Conservation (phyloP, 176 grass and related monocot genomes). For the Aegilops sharonensis region DNA sequence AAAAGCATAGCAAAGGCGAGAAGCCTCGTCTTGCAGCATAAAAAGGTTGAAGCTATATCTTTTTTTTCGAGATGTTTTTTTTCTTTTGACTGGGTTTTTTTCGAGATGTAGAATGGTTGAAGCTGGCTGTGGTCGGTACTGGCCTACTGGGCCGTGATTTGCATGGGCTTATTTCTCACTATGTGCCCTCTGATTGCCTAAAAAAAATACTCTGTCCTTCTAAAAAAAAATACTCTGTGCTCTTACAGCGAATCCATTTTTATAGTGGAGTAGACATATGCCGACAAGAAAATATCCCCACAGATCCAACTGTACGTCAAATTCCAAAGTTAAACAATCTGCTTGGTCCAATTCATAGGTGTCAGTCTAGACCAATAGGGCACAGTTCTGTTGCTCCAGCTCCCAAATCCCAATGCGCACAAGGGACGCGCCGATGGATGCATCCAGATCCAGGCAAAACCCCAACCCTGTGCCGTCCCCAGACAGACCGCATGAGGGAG, state of each 20-base stretch:
- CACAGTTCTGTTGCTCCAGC: background rate
- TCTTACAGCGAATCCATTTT: background rate
- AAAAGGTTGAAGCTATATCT: too few species aligned
- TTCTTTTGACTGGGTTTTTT: too few species aligned
- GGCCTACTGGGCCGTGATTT: background rate
- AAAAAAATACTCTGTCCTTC: too few species aligned
- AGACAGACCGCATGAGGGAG: background rate
- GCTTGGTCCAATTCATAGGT: background rate
- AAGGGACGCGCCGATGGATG: background rate
- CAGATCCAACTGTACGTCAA: background rate
- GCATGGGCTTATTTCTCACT: background rate
- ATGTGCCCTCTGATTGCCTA: too few species aligned
- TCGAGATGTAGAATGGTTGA: too few species aligned
- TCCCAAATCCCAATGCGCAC: constrained; percentile 8
- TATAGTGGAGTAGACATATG: too few species aligned
- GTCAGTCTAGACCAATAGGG: background rate
- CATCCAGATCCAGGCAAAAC: background rate
- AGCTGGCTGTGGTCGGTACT: too few species aligned
- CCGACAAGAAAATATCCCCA: background rate
- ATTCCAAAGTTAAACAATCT: background rate
- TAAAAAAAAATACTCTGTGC: background rate
- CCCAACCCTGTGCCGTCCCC: background rate
- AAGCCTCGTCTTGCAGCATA: too few species aligned
- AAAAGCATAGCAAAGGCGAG: too few species aligned
- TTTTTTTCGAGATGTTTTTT: too few species aligned